Evolutionary conservation across 441 rosid genomes (phyloP), one percentile per base, ranked within the genome.

Genomic region (Pelargonium myrrhifolium): DNA sequence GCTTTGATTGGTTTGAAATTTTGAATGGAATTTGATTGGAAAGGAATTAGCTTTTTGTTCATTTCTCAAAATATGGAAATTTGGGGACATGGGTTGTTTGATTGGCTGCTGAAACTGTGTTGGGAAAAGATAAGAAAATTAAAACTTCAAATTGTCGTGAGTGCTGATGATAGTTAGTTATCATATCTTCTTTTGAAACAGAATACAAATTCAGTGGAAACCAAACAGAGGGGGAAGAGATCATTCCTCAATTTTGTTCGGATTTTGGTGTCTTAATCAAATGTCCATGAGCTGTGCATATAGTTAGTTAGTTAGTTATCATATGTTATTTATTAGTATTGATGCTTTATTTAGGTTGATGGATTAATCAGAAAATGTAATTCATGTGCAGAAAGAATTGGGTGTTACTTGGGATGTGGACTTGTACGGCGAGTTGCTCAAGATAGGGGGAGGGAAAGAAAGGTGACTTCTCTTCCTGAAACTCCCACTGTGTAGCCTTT

Each of bases 391-490:
- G 96, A 87, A 74, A 88, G 96, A 81, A 69, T 64, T 90, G 80
- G 90, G 86, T 37, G 93, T 89, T 67, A 83, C 88, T 6, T 93
- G 97, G 97, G 95, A 85, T 78, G 95, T 93, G 63, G 93, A 93
- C 64, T 83, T 93, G 73, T 93, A 90, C 65, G 98, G 97, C 0
- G 90, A 90, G 66, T 78, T 93, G 72, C 89, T 93, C 73, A 93
- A 93, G 83, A 90, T 93, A 69, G 96, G 95, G 6, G 98, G 98
- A 64, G 96, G 97, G 14, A 93, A 93, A 79, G 97, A 93, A 78
- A 88, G 98, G 96, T 90, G 74, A 60, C 12, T 45, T 61, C 55
- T 69, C 39, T 49, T 39, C 15, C 3, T 5, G 37, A 31, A 31
- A 31, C 37, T 31, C 5, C 37, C 17, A 47, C 3, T 12, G 45